Conservation (phyloP, 305 asterid genomes). For the Ajuga reptans region DNA sequence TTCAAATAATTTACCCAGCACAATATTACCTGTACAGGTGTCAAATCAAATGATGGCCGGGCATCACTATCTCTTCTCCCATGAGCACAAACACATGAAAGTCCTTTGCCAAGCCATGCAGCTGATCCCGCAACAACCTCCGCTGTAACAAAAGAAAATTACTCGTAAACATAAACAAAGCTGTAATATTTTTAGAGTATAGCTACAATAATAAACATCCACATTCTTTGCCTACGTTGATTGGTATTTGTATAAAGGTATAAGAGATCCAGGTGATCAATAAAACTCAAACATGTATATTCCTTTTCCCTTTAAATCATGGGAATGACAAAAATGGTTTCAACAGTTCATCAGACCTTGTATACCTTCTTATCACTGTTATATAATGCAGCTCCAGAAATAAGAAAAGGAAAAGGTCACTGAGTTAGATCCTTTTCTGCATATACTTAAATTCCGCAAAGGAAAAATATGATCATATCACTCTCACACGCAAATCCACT, state of each 20-base stretch:
- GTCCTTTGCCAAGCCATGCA: slow-evolving; percentile 96
- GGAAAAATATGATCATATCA: not conserved
- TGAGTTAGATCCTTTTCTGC: not conserved
- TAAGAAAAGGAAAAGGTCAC: not conserved
- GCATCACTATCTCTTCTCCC: slow-evolving; percentile 72
- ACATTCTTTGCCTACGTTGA: not conserved
- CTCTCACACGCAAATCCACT: not conserved
- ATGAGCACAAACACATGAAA: slow-evolving; percentile 92
- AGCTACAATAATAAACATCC: not conserved
- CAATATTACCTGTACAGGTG: slow-evolving; percentile 65
- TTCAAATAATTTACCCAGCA: slow-evolving; percentile 15
- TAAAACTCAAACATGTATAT: not conserved
- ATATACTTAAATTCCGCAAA: not conserved
- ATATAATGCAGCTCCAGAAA: not conserved
- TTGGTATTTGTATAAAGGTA: not conserved
- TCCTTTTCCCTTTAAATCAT: not conserved
- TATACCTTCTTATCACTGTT: not conserved
- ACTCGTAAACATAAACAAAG: not conserved
- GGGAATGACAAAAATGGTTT: not conserved
- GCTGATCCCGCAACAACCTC: slow-evolving; percentile 97
- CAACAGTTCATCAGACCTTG: not conserved
- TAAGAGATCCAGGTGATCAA: not conserved
- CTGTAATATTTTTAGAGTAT: not conserved
- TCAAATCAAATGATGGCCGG: slow-evolving; percentile 82
- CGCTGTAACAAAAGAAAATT: slow-evolving; percentile 32